Conservation (phyloP, 495 filamentous ascomycete species). For the Aspergillus saccharolyticus region DNA sequence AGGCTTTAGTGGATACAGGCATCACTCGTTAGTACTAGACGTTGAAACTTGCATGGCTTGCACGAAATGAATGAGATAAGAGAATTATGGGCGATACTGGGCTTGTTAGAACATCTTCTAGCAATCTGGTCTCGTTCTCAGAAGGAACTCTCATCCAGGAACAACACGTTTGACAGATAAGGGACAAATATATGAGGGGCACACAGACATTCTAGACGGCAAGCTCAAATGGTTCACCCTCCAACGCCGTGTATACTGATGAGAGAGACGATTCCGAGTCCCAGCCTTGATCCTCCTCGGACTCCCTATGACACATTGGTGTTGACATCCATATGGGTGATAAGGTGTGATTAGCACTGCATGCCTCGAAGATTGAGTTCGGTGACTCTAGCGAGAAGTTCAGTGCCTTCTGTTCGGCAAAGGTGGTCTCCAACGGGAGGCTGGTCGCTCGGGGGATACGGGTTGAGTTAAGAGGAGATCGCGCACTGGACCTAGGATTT, state of each 20-base stretch:
- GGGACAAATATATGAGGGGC: neutral
- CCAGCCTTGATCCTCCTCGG: neutral
- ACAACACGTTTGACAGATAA: neutral
- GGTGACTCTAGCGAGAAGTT: neutral
- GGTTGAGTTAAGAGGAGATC: neutral
- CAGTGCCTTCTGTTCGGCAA: neutral
- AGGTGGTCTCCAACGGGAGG: neutral
- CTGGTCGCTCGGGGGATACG: neutral
- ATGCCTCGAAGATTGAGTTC: neutral
- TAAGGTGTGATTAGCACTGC: neutral
- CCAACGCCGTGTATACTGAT: conserved; percentile 24
- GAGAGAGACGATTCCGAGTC: conserved; percentile 12
- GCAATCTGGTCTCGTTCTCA: neutral
- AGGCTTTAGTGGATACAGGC: neutral
- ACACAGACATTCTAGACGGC: neutral
- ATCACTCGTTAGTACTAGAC: neutral
- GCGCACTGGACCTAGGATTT: neutral
- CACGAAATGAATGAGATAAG: neutral
- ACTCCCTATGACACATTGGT: neutral
- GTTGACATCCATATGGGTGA: neutral
- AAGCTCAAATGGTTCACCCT: conserved; percentile 5
- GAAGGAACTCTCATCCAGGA: neutral
- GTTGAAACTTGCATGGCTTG: neutral
- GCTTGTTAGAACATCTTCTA: neutral
- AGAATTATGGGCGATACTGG: neutral